Base-by-base conservation (phyloP, 192 early-diverging fungal species). In the Linnemannia hyalina region DNA sequence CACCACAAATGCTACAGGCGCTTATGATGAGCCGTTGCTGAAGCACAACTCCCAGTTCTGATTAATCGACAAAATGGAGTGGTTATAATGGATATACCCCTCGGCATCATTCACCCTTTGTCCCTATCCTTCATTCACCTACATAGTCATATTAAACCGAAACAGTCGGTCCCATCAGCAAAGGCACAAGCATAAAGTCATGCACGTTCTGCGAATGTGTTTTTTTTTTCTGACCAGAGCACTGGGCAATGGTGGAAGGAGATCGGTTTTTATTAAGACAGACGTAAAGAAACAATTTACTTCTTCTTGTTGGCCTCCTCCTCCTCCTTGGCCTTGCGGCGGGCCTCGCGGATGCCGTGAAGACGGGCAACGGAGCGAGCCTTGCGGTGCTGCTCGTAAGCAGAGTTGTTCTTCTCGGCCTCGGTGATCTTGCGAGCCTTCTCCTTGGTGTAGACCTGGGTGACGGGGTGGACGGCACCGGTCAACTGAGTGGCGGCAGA, bases 231-330 rank as follows among this genome's bases (percentile, higher is more conserved):
- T 74, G 73, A 80, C 73, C 79, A 80, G 57, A 80, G 78, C 77
- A 78, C 77, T 78, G 77, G 46, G 68, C 36, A 80, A n/a, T 47
- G 70, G 32, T 77, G 76, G 35, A 76, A 57, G 68, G 42, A 52
- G 70, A 77, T 73, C 57, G 75, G 44, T 84, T 80, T 80, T 80
- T 80, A 74, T 74, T 69, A 70, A 38, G 44, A 77, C 60, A 68
- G 80, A 47, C 55, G 60, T 75, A 73, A 29, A 26, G 40, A 52
- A 44, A 52, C 20, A 72, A 57, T 87, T 90, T 85, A 90, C 85
- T 92, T 92, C 91, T 94, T 94, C 89, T 95, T 93, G 90, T 93
- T 92, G 74, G 92, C 92, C 91, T 97, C 96, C 91, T 96, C 95
- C 87, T 95, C 95, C 83, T 91, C 96, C 87, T 94, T 93, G 69